Percentiles rank a stretch among this genome's conserved stretches.
phyloP scores from a whole-genome alignment of 305 asterid species.

The Fraxinus paxiana region DNA sequence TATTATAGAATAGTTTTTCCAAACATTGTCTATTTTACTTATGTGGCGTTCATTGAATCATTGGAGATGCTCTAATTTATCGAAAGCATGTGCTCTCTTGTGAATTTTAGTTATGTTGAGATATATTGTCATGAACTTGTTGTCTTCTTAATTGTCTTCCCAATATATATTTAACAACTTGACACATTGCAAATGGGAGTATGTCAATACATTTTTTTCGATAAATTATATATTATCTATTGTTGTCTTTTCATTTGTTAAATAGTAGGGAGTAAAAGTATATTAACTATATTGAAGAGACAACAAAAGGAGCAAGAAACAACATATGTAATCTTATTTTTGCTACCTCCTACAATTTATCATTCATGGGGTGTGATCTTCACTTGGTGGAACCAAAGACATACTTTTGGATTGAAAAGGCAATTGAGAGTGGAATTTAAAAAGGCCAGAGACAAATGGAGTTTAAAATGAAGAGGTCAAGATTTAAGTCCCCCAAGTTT shows the following conservation, averaged over 20 bases:
- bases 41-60: not conserved
- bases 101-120: not conserved
- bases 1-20: not conserved
- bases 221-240: too few species aligned
- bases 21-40: not conserved
- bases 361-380: not conserved
- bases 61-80: not conserved
- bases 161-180: too few species aligned
- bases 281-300: not conserved
- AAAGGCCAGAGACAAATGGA: constrained; percentile 44
- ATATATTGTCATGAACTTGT: not conserved
- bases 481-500: constrained; percentile 40
- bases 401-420: constrained; percentile 16
- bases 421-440: constrained; percentile 27
- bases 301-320: not conserved
- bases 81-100: not conserved
- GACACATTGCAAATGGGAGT: not conserved
- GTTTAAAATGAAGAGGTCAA: constrained; percentile 45
- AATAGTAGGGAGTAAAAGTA: too few species aligned
- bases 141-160: not conserved
- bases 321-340: too few species aligned
- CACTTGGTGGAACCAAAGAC: not conserved
- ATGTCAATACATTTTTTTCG: not conserved
- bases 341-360: not conserved
- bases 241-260: not conserved